phyloP scores from a whole-genome alignment of 2,329 filamentous ascomycete genomes.

The Colletotrichum melonis region DNA sequence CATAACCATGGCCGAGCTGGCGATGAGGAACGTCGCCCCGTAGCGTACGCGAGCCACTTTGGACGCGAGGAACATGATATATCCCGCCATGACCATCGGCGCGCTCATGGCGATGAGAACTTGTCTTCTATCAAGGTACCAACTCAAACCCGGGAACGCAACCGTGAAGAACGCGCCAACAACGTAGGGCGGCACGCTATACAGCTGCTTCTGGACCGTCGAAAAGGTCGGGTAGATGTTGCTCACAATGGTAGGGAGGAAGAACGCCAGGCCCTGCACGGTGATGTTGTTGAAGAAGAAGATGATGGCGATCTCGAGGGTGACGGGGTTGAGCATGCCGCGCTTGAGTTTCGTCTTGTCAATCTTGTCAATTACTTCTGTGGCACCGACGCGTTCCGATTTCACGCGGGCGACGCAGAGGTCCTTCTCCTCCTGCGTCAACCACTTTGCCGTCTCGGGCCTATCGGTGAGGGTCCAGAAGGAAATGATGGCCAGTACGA shows the following conservation, averaged over 20 bases:
- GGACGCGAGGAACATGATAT: conserved; percentile 76
- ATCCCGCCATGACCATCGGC: conserved; percentile 75
- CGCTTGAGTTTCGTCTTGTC: conserved; percentile 68
- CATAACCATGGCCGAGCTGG: conserved; percentile 71
- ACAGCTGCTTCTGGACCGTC: conserved; percentile 73
- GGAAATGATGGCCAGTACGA: conserved; percentile 59
- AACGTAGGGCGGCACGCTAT: conserved; percentile 77
- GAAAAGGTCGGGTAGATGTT: conserved; percentile 72
- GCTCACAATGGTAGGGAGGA: conserved; percentile 74
- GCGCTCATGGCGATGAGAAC: conserved; percentile 70
- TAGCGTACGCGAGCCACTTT: conserved; percentile 67
- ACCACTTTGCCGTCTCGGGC: conserved; percentile 75
- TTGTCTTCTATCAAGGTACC: conserved; percentile 68
- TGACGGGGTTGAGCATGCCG: conserved; percentile 74
- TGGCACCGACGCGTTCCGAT: conserved; percentile 72
- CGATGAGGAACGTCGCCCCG: conserved; percentile 77
- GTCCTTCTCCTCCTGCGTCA: conserved; percentile 73
- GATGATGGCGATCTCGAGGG: conserved; percentile 65
- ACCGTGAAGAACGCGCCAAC: conserved; percentile 76
- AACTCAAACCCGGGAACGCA: conserved; percentile 70
- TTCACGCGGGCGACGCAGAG: conserved; percentile 75
- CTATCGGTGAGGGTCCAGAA: conserved; percentile 76
- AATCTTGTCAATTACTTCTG: conserved; percentile 71
- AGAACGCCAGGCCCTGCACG: conserved; percentile 77
- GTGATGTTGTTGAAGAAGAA: conserved; percentile 77